A percentile compares a stretch with the other conserved stretches of the same genome.
Conservation (phyloP, 2,329 filamentous ascomycete species). For the Neurospora sp. region DNA sequence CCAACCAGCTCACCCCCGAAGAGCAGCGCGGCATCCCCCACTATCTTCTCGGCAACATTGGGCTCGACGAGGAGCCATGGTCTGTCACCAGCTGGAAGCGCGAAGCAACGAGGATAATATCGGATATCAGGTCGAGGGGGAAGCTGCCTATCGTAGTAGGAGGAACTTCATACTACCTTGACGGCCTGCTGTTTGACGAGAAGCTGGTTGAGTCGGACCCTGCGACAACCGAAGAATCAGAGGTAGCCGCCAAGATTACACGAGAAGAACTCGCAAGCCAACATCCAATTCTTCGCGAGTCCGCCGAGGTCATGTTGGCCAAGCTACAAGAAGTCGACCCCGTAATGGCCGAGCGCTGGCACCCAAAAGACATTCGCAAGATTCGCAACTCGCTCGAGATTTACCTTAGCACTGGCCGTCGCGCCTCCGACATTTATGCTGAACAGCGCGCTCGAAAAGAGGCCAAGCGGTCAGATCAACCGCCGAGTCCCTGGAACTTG, state of each 20-base stretch:
- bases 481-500: constrained; percentile 38
- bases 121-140: constrained; percentile 67
- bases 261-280: constrained; percentile 30
- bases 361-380: constrained; percentile 85
- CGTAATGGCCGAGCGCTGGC: constrained; percentile 82
- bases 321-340: constrained; percentile 77
- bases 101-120: constrained; percentile 59
- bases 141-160: constrained; percentile 85
- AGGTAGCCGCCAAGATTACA: constrained; percentile 4
- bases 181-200: constrained; percentile 76
- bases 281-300: constrained; percentile 62
- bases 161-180: constrained; percentile 91
- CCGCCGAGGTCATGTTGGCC: constrained; percentile 62
- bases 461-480: constrained; percentile 13
- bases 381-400: constrained; percentile 87
- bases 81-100: constrained; percentile 67
- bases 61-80: constrained; percentile 71
- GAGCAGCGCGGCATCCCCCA: constrained; percentile 78
- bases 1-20: constrained; percentile 73
- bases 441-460: constrained; percentile 49
- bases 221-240: neutral
- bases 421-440: constrained; percentile 77
- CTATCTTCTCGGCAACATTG: constrained; percentile 75
- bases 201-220: constrained; percentile 40
- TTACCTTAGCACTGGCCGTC: constrained; percentile 70